These are phyloP conservation scores for Sutorius eximius DNA, from an alignment of 1,284 basidiomycete species.

Conservation along the genomic window DNA sequence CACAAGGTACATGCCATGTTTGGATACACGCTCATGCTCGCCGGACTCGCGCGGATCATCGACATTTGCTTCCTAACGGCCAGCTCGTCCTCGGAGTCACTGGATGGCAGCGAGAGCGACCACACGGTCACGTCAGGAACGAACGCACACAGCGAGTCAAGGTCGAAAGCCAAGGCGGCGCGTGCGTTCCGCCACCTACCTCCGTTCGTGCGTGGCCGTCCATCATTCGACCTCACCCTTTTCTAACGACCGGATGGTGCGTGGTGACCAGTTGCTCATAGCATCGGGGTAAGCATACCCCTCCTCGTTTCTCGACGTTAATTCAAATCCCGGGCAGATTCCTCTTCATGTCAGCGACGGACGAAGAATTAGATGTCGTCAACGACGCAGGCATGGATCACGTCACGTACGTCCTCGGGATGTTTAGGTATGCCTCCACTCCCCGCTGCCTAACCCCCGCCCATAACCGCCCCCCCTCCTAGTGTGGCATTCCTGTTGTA, in stretches of 20 bases:
- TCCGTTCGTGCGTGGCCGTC: conserved; percentile 67
- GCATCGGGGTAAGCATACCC: conserved; percentile 51
- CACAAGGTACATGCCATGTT: conserved; percentile 79
- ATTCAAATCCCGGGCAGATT: conserved; percentile 39
- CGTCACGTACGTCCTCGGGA: conserved; percentile 83
- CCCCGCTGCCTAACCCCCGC: neutral
- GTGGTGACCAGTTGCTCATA: conserved; percentile 54
- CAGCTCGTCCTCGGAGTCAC: conserved; percentile 26
- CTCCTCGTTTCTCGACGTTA: neutral
- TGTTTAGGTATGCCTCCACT: conserved; percentile 57
- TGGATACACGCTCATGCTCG: conserved; percentile 84
- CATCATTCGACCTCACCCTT: neutral
- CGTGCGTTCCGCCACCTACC: conserved; percentile 81
- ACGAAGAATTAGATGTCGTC: conserved; percentile 79
- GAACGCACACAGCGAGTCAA: conserved; percentile 9
- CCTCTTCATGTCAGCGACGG: conserved; percentile 89
- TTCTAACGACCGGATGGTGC: neutral
- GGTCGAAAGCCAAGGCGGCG: conserved; percentile 41
- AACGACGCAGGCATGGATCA: conserved; percentile 79
- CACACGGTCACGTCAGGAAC: conserved; percentile 53
- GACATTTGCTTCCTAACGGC: conserved; percentile 82
- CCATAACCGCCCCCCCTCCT: neutral
- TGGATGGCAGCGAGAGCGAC: conserved; percentile 56
- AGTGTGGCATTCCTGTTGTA: conserved; percentile 79
- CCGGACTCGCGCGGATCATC: conserved; percentile 79